Evolutionary conservation across 1,284 basidiomycete genomes (phyloP).

Genomic region (Ustilago lituana): DNA sequence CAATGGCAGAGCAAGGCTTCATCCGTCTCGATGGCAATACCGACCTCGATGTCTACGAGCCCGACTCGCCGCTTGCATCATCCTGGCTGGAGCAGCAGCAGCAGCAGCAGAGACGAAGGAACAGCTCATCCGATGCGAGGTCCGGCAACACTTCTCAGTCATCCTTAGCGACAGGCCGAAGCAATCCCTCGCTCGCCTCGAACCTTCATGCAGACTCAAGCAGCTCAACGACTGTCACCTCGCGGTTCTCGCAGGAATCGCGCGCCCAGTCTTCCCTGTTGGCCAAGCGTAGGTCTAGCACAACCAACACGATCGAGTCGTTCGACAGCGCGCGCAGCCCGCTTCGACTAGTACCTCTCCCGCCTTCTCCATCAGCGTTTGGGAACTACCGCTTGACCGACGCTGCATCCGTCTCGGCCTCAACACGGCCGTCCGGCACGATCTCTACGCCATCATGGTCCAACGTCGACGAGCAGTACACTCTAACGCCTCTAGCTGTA

Average conservation of each 20-base stretch:
- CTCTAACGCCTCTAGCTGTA: slow-evolving; percentile 19
- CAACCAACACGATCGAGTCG: slow-evolving; percentile 14
- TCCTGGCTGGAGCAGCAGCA: slow-evolving; percentile 12
- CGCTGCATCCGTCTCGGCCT: neutral
- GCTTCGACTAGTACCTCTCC: slow-evolving; percentile 25
- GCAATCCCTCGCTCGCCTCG: slow-evolving; percentile 16
- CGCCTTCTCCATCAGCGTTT: slow-evolving; percentile 27
- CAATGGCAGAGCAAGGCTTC: slow-evolving; percentile 37
- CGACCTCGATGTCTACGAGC: slow-evolving; percentile 14
- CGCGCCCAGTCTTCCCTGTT: slow-evolving; percentile 22
- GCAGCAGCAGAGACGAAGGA: slow-evolving; percentile 4
- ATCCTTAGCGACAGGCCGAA: slow-evolving; percentile 22
- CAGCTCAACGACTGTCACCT: slow-evolving; percentile 20
- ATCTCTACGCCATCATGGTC: slow-evolving; percentile 17
- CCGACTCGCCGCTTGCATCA: slow-evolving; percentile 1
- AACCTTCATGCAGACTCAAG: slow-evolving; percentile 6
- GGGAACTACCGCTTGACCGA: slow-evolving; percentile 33
- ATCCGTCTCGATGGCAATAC: neutral
- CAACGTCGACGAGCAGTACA: slow-evolving; percentile 19
- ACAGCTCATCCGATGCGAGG: slow-evolving; percentile 18
- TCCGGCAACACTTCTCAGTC: slow-evolving; percentile 11
- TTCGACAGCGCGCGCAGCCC: slow-evolving; percentile 15
- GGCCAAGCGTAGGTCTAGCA: slow-evolving; percentile 23
- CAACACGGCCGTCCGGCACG: neutral
- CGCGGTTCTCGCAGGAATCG: slow-evolving; percentile 33